phyloP scores from a whole-genome alignment of 2,329 filamentous ascomycete species.

The Alternaria sp. region DNA sequence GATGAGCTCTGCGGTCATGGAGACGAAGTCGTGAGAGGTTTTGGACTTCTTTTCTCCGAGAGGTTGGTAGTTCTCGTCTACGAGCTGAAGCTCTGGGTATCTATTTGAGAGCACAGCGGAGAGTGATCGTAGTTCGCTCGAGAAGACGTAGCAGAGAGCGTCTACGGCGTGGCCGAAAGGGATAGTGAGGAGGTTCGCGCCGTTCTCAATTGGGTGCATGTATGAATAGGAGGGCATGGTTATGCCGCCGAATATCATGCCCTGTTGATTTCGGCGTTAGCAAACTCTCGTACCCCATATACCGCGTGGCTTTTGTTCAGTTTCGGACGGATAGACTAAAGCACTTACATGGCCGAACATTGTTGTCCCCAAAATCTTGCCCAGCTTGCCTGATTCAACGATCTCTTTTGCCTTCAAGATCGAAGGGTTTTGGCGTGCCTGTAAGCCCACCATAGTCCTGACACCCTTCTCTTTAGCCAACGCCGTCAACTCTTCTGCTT shows the following conservation, averaged over 20 bases:
- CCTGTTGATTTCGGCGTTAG: constrained; percentile 13
- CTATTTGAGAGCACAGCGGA: constrained; percentile 34
- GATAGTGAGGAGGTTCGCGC: constrained; percentile 52
- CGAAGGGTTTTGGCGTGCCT: constrained; percentile 52
- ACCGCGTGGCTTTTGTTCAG: not conserved
- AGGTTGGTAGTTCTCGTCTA: constrained; percentile 26
- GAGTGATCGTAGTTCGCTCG: constrained; percentile 33
- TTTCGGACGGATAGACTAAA: not conserved
- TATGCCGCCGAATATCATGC: constrained; percentile 27
- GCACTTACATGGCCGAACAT: constrained; percentile 34
- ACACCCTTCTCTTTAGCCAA: constrained; percentile 51
- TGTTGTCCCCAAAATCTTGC: constrained; percentile 48
- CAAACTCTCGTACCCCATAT: not conserved
- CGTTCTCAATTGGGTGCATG: constrained; percentile 56
- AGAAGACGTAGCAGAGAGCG: constrained; percentile 37
- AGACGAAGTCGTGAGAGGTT: constrained; percentile 38
- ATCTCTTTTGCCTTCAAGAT: constrained; percentile 53
- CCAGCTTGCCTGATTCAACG: constrained; percentile 52
- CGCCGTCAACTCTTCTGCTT: constrained; percentile 52
- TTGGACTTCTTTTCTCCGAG: constrained; percentile 24
- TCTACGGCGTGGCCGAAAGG: constrained; percentile 47
- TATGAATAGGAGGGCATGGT: constrained; percentile 50
- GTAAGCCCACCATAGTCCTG: constrained; percentile 56
- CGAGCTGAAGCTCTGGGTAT: constrained; percentile 23
- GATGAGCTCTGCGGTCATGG: constrained; percentile 26